phyloP scores from a whole-genome alignment of 1,284 basidiomycete species.

The Butyriboletus appendiculatus region DNA sequence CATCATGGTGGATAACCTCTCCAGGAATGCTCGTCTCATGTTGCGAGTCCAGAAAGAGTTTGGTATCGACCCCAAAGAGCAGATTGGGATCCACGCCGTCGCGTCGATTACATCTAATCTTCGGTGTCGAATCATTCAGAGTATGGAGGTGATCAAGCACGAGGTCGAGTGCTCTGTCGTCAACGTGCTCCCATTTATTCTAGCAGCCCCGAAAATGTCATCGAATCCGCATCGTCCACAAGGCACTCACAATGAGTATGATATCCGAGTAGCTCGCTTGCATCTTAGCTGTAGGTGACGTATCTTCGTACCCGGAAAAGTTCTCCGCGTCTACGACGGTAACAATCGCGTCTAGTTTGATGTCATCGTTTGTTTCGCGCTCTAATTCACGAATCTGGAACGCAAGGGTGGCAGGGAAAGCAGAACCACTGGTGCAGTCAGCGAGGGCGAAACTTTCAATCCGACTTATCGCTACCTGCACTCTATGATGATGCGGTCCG shows the following conservation, averaged over 20 bases:
- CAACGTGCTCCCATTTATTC: slow-evolving; percentile 87
- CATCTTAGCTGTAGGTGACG: slow-evolving; percentile 85
- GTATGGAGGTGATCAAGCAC: slow-evolving; percentile 87
- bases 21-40: not conserved
- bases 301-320: slow-evolving; percentile 88
- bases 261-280: slow-evolving; percentile 93
- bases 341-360: slow-evolving; percentile 85
- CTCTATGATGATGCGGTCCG: slow-evolving; percentile 91
- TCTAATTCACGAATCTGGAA: slow-evolving; percentile 91
- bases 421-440: slow-evolving; percentile 64
- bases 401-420: slow-evolving; percentile 87
- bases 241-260: slow-evolving; percentile 70
- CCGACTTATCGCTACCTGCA: slow-evolving; percentile 68
- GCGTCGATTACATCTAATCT: slow-evolving; percentile 68
- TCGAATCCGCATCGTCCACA: not conserved
- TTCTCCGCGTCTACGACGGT: slow-evolving; percentile 91
- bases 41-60: slow-evolving; percentile 54
- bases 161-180: slow-evolving; percentile 74
- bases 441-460: not conserved
- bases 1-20: slow-evolving; percentile 58
- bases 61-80: slow-evolving; percentile 84
- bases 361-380: slow-evolving; percentile 67
- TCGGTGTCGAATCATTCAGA: slow-evolving; percentile 86
- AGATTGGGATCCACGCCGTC: slow-evolving; percentile 71
- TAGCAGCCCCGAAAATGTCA: slow-evolving; percentile 31